phyloP scores from a whole-genome alignment of 306 rosid species.

The Glycine tomentella region DNA sequence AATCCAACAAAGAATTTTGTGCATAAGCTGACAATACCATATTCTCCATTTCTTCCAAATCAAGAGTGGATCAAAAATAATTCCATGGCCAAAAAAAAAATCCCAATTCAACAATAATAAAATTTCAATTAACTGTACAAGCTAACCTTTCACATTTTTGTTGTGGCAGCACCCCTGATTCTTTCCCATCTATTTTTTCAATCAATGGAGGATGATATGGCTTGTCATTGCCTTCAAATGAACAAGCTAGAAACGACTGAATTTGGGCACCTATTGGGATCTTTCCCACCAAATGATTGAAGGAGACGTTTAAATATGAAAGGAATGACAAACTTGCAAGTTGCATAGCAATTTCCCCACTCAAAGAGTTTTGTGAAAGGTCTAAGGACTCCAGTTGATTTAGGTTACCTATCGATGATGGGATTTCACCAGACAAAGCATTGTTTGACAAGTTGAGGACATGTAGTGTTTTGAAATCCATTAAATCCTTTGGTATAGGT shows the following conservation, averaged over 20 bases:
- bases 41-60: background rate
- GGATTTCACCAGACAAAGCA: too few species aligned
- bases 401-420: too few species aligned
- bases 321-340: too few species aligned
- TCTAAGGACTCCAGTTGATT: too few species aligned
- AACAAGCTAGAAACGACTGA: background rate
- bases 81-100: background rate
- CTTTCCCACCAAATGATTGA: background rate
- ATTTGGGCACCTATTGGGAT: background rate
- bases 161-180: background rate
- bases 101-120: background rate
- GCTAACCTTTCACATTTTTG: background rate
- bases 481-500: too few species aligned
- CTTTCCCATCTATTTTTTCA: background rate
- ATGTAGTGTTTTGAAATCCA: too few species aligned
- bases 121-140: background rate
- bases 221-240: background rate
- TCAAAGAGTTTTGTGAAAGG: too few species aligned
- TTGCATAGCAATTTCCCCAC: too few species aligned
- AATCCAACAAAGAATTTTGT: background rate
- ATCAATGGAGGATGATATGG: background rate
- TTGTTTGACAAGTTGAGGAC: too few species aligned
- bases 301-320: background rate
- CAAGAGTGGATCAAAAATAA: too few species aligned
- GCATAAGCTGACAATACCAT: background rate